Evolutionary conservation across 2,329 filamentous ascomycete genomes (phyloP), one percentile per base, ranked within the genome.

Genomic region (Elsinoe batatas): DNA sequence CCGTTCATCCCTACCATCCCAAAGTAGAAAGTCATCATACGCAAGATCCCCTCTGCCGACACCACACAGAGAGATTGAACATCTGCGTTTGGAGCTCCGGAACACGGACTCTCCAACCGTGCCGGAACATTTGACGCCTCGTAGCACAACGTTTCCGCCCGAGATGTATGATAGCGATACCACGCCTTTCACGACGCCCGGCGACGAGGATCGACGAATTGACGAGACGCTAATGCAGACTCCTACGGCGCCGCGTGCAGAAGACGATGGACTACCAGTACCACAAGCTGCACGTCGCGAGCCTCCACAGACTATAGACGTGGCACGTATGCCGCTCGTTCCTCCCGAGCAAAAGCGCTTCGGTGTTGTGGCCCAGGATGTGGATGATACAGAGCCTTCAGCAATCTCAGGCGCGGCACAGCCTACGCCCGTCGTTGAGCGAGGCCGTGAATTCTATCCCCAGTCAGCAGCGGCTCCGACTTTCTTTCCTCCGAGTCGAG

Each of bases 41-140:
- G 30, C 44, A 15, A 33, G 12, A 17, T 37, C 36, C 2, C 36
- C 36, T 8, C 36, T 7, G 13, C 13, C 38, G 12, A 38, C 51
- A 11, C 33, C 36, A 26, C 36, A 35, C 51, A 54, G 22, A 26
- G 51, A 54, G 17, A 30, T 54, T 5, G 51, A 54, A 8, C 30
- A 32, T 30, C 51, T 54, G 7, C 20, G 35, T 6, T 11, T 54
- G 7, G 26, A 42, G 17, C 26, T 18, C 12, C 17, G 51, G 7
- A 54, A 54, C 13, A 54, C 38, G 10, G 51, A 54, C n/a, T 54
- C 51, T 12, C 51, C 51, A 3, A 54, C 51, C 4, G 36, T 54
- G 11, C 51, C 51, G 3, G 51, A 42, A 37, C 51, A 54, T 43
- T 20, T 54, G 20, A 54, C 51, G 11, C 51, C 51, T 17, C 36